Base-by-base conservation (phyloP, 768 basidiomycete species). In the Holtermannia corniformis region DNA sequence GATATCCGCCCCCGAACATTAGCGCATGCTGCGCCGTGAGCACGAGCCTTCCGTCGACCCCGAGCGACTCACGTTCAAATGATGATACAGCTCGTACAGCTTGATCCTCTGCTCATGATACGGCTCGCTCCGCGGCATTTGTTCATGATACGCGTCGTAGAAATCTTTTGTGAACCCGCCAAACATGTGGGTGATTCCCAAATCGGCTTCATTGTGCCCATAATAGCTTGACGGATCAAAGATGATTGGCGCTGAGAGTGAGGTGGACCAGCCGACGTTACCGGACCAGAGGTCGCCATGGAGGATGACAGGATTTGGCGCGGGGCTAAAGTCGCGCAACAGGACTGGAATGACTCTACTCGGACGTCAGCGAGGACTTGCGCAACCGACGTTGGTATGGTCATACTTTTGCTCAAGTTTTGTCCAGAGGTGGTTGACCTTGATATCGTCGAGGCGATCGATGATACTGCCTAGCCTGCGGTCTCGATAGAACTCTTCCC, bases 201-300 rank as follows among this genome's bases (percentile, higher is more conserved):
- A 51, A 55, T 72, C 62, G 10, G 58, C 57, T 32, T 70, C 64
- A 47, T 67, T 64, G 46, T 65, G 65, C 19, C 63, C 61, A 41
- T 59, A 73, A 47, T 68, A 70, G 25, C 56, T 54, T 5, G 63
- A 55, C 0, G 68, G 66, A 50, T 73, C 72, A 46, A 54, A 73
- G 19, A 68, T 67, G 22, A 73, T 62, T 5, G 66, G 60, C 0
- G 21, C n/a, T n/a, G n/a, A n/a, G n/a, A n/a, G 11, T 1, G 41
- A 7, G 7, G 59, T 60, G 13, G 52, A 46, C 10, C 40, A 60
- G 3, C 66, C 64, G 19, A 59, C 65, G 49, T 73, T 73, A 12
- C 72, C 72, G 1, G 68, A 71, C 71, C 72, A 73, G 4, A 71
- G 58, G 45, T 73, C 72, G 25, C 72, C 72, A 42, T 73, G 72